Base-by-base conservation (phyloP, 257 asterid species). In the Hygrophila difformis region DNA sequence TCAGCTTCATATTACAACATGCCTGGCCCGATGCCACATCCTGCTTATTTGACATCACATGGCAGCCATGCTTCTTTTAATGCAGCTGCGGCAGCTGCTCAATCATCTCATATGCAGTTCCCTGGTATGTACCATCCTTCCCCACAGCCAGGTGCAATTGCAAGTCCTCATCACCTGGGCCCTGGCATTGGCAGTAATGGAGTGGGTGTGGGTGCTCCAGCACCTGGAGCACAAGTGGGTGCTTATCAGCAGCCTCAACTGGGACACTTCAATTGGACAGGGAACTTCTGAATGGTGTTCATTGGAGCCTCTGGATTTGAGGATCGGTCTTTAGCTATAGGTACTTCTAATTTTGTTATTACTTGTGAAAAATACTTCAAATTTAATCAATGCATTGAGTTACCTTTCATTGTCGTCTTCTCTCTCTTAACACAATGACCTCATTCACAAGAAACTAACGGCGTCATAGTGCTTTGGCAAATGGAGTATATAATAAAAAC, bases 101-200 rank as follows among this genome's bases (percentile, higher is more conserved):
- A 82, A 39, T 85, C 96, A 18, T 79, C 96, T 24, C 94, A 91
- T 21, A 80, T 91, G 98, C 96, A 86, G 72, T 85, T 74, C 51
- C 75, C 83, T 9, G 93, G 87, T 51, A 61, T 87, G 78, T 86
- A 82, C 62, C 95, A 85, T 63, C 73, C 81, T 35, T 42, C 83
- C 19, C 69, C 66, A 29, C 97, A 84, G 72, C 73, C 82, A 6
- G 38, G 72, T 33, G 73, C 86, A 15, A 77, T 89, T 12, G 80
- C 92, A 4, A 70, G 75, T 55, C 87, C 96, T 41, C 96, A 82
- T 58, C 97, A 84, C 42, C 13, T 82, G 55, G 94, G 93, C 44
- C 74, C 91, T 1, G 60, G 85, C 41, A 63, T 87, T 52, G 86
- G 86, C 1, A 88, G 89, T 10, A 81, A 75, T 64, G 86, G 95